Evolutionary conservation across 164 flowering plant species (phyloP), one percentile per base, ranked within the genome.

Genomic region (Protea cynaroides): DNA sequence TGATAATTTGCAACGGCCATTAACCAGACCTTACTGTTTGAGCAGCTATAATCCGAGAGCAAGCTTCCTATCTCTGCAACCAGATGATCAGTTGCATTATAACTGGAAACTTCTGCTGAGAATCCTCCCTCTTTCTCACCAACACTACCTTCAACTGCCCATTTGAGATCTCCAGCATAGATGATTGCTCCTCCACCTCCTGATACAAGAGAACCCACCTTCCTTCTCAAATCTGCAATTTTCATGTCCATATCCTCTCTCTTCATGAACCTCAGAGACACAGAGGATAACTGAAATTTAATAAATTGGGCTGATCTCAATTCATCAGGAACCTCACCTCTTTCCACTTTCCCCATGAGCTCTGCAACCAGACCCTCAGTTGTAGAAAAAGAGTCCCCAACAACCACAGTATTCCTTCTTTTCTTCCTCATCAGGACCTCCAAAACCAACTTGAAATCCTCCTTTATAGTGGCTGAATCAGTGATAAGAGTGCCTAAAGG

Each of bases 131-230:
- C 67, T 61, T 52, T 67, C 19, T 62, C 68, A 49, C 22, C 62
- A 36, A 7, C 18, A 63, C 21, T 52, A 19, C 62, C 63, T 34
- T 85, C 84, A 25, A 83, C 82, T 7, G 79, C 68, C 96, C 98
- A 92, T 67, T 85, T 88, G 36, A 92, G 58, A 56, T 92, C 95
- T 46, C 95, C 98, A 11, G 71, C 67, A 67, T 88, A 88, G 34
- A 92, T 72, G 25, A 90, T 81, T 19, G 77, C 88, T 46, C 87
- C 85, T 7, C 82, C 34, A 29, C 34, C 86, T 43, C 68, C 69
- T 58, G 76, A 65, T 61, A 71, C 62, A 36, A 80, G 21, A 62
- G 80, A 74, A 19, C 81, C 82, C 62, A 88, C 82, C 56, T 80
- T 83, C 56, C 84, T 82, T 50, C 76, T 86, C 63, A 92, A 75